Conservation (phyloP, 805 yeast genomes). For the Candida germanica region DNA sequence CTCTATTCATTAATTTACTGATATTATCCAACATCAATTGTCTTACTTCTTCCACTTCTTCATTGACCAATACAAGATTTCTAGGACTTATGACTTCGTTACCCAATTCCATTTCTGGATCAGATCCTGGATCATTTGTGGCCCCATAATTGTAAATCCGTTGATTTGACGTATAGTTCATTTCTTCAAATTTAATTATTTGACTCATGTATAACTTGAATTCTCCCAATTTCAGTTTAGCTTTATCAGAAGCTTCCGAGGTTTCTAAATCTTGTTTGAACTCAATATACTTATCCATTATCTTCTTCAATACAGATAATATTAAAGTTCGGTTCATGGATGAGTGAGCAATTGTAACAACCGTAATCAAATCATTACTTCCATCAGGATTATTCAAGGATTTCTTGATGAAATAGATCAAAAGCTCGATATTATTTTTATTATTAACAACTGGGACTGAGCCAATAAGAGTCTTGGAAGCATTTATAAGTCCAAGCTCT, state of each 20-base stretch:
- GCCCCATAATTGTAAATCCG: constrained; percentile 34
- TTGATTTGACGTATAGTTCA: constrained; percentile 37
- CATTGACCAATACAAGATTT: constrained; percentile 40
- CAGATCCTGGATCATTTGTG: constrained; percentile 4
- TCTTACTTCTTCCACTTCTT: constrained; percentile 63
- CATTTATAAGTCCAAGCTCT: constrained; percentile 53
- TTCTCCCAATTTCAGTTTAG: constrained; percentile 39
- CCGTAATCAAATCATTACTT: constrained; percentile 49
- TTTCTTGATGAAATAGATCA: constrained; percentile 50
- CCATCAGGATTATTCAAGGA: constrained; percentile 38
- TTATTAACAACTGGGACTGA: constrained; percentile 29
- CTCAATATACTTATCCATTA: constrained; percentile 48
- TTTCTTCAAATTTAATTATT: constrained; percentile 53
- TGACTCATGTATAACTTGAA: constrained; percentile 57
- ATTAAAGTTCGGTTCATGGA: constrained; percentile 45
- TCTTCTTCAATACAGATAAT: constrained; percentile 45
- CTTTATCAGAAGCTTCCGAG: constrained; percentile 7
- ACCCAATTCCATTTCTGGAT: constrained; percentile 13
- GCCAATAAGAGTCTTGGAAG: constrained; percentile 42
- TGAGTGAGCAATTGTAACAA: constrained; percentile 46
- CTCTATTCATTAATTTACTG: constrained; percentile 68
- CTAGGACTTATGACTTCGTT: constrained; percentile 31
- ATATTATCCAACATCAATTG: constrained; percentile 71
- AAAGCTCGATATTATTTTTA: constrained; percentile 27
- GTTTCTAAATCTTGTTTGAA: constrained; percentile 31